Percentiles rank a stretch among this genome's conserved stretches.
Evolutionary conservation across 805 yeast genomes (phyloP).

Genomic region (Tetrapisispora iriomotensis): DNA sequence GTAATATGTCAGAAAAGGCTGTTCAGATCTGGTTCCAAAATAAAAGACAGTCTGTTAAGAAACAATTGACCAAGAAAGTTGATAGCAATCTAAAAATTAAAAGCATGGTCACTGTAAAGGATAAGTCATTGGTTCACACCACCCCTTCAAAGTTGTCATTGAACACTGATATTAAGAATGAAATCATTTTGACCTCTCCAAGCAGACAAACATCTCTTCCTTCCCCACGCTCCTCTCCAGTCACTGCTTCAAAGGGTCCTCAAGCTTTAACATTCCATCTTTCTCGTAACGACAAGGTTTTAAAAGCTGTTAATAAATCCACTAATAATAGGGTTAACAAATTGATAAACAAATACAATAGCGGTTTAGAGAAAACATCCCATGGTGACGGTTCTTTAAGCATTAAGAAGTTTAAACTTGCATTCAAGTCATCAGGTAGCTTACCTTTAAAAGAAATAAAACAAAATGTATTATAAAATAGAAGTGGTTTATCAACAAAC

Average conservation of each 20-base stretch:
- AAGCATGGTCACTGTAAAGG: conserved; percentile 1
- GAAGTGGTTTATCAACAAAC: too few relatives aligned
- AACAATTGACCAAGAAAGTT: conserved; percentile 25
- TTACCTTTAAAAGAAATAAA: conserved; percentile 17
- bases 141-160: neutral
- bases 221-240: neutral
- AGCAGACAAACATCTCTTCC: neutral
- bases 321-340: conserved; percentile 28
- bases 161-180: too few relatives aligned
- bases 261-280: conserved; percentile 28
- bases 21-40: conserved; percentile 99
- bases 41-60: conserved; percentile 73
- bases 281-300: conserved; percentile 20
- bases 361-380: conserved; percentile 5
- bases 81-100: neutral
- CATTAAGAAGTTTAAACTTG: conserved; percentile 8
- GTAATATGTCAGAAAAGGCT: conserved; percentile 90
- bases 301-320: conserved; percentile 25
- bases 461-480: conserved; percentile 9
- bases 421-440: conserved; percentile 10
- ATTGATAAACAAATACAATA: conserved; percentile 16
- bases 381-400: conserved; percentile 2
- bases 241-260: neutral
- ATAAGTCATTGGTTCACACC: neutral
- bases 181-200: conserved; percentile 2